A percentile compares a stretch with the other conserved stretches of the same genome.
Conservation (phyloP, 805 yeast genomes). For the Ogataea saltuana region DNA sequence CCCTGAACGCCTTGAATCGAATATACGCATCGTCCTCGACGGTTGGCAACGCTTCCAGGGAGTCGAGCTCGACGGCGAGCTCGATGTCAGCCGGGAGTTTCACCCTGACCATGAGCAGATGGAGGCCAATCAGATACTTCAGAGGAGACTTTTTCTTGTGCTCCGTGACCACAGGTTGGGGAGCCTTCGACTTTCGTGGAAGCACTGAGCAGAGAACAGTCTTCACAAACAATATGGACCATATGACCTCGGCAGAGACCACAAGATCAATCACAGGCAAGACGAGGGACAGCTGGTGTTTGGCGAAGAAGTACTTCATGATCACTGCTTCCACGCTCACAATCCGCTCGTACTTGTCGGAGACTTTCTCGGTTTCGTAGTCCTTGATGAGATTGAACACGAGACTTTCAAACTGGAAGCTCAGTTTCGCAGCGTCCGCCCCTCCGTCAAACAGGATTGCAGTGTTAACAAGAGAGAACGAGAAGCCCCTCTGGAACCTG, state of each 20-base stretch:
- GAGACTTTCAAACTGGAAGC: slow-evolving; percentile 13
- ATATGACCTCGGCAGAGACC: slow-evolving; percentile 34
- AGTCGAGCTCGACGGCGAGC: slow-evolving; percentile 32
- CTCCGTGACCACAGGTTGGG: too few species aligned
- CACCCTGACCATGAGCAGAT: slow-evolving; percentile 27
- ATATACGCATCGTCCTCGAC: slow-evolving; percentile 15
- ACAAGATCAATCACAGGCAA: slow-evolving; percentile 31
- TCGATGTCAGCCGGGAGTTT: slow-evolving; percentile 31
- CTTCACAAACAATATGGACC: slow-evolving; percentile 33
- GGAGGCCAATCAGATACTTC: slow-evolving; percentile 25
- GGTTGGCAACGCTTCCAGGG: slow-evolving; percentile 27
- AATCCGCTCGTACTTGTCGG: slow-evolving; percentile 13
- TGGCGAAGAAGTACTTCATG: slow-evolving; percentile 16
- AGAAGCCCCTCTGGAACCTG: slow-evolving; percentile 31
- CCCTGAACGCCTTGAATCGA: slow-evolving; percentile 28
- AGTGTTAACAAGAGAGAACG: slow-evolving; percentile 9
- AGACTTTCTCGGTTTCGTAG: slow-evolving; percentile 18
- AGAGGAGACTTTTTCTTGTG: slow-evolving; percentile 4
- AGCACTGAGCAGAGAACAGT: slow-evolving; percentile 16
- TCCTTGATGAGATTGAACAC: slow-evolving; percentile 23
- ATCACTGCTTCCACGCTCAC: slow-evolving; percentile 15
- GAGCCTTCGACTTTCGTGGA: slow-evolving; percentile 9
- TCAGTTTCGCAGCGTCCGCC: slow-evolving; percentile 7
- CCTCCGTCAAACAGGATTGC: slow-evolving; percentile 6
- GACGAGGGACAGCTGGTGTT: slow-evolving; percentile 20